phyloP scores from a whole-genome alignment of 2,329 filamentous ascomycete genomes.

The Fusarium armeniacum region DNA sequence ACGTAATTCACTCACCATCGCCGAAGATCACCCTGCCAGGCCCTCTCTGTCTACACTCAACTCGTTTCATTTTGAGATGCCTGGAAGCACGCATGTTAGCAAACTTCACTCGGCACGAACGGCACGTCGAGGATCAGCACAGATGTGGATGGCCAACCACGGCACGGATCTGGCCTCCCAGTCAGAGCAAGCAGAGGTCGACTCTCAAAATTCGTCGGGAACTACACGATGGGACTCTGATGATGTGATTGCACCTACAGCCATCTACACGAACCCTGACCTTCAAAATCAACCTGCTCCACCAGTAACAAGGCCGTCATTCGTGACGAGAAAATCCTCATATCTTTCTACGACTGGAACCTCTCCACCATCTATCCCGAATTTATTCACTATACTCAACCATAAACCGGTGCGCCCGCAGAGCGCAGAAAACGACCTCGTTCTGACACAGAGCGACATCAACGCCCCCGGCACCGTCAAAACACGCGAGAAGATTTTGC shows the following conservation, averaged over 20 bases:
- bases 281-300: conserved; percentile 9
- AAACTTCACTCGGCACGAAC: conserved; percentile 34
- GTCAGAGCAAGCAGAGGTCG: conserved; percentile 24
- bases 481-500: conserved; percentile 70
- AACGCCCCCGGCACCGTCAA: conserved; percentile 52
- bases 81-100: conserved; percentile 10
- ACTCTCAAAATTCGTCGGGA: conserved; percentile 23
- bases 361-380: conserved; percentile 44
- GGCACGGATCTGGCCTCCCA: conserved; percentile 32
- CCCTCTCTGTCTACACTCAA: conserved; percentile 39
- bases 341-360: conserved; percentile 13
- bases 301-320: conserved; percentile 10
- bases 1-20: conserved; percentile 12
- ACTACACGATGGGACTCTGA: conserved; percentile 32
- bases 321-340: conserved; percentile 22
- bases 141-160: conserved; percentile 39
- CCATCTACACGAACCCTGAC: conserved; percentile 16
- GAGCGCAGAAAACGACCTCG: conserved; percentile 30
- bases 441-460: conserved; percentile 36
- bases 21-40: conserved; percentile 27
- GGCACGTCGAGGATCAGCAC: conserved; percentile 34
- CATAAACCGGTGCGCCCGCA: conserved; percentile 39
- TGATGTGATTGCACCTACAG: conserved; percentile 13
- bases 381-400: conserved; percentile 46
- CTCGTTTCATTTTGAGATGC: conserved; percentile 31